Evolutionary conservation across 148 eudicot species (phyloP), one percentile per base, ranked within the genome.

Genomic region (Suaeda aralocaspica): DNA sequence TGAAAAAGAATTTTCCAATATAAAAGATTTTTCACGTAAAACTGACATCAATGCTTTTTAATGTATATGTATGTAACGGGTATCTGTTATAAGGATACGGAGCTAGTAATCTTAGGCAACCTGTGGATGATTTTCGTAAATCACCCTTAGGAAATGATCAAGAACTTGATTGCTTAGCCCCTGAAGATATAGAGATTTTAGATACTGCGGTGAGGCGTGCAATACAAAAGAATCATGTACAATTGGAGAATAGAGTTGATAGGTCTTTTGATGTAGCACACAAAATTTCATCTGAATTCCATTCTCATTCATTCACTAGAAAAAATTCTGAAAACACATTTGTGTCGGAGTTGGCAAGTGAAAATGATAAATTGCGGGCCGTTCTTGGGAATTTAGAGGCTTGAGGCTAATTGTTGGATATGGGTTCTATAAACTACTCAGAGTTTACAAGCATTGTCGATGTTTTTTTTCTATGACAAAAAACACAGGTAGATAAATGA

Each of bases 51-150:
- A 31, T 55, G 36, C 36, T 57, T 24, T 60, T 49, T 36, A n/a
- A n/a, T n/a, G n/a, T n/a, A n/a, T n/a, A n/a, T n/a, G n/a, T n/a
- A n/a, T n/a, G n/a, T n/a, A 53, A 5, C 16, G 50, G 42, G 5
- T 10, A 1, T 48, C 51, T 49, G 3, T 42, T 51, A 26, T 72
- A 77, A 76, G 80, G 76, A 51, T 65, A 77, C 7, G 80, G 80
- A 59, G 80, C 76, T 66, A 72, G 79, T 60, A 71, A 26, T 44
- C 58, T 45, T 39, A 71, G 7, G 50, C 75, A 71, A 60, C 57
- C 71, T 72, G n/a, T 60, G 19, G 71, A 76, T 62, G 29, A 62
- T 21, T 18, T 52, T 51, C 51, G 68, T 75, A 50, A 74, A 57
- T n/a, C 50, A 31, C 22, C 28, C 6, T n/a, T 25, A 10, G 51